Base-by-base conservation (phyloP, 73 alveolate genomes). In the Paramecium tetraurelia region DNA sequence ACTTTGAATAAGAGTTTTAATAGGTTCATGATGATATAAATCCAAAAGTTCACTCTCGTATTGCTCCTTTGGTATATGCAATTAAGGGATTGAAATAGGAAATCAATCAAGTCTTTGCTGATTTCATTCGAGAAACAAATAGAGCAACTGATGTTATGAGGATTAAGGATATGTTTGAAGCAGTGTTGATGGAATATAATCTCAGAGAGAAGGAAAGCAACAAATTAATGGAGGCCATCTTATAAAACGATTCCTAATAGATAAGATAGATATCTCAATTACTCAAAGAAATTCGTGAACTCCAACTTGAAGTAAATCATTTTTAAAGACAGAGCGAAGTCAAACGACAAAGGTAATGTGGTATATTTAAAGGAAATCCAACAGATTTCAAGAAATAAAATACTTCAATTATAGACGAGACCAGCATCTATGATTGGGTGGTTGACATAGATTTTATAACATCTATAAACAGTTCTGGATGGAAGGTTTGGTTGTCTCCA, bases 391-490 rank as follows among this genome's bases (percentile, higher is more conserved):
- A 80, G 48, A 80, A 80, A 35, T 48, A 44, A 63, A 48, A 80
- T 24, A 22, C 70, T 44, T 46, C 16, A 20, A 80, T 41, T 11
- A 80, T 80, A n/a, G 94, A 89, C 27, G 40, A 89, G 46, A 89
- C 92, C 7, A 71, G 92, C 14, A 68, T 89, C 10, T 89, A 89
- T 89, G 94, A 89, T 89, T 89, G 94, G 92, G 68, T 89, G 5
- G 94, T 89, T 44, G 92, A 89, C 44, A 89, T 89, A 20, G 94
- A 89, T 44, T 83, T 89, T 16, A 83, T 89, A 29, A 89, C 94
- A 1, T 40, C 75, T 16, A 83, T 89, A 24, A 58, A 88, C 4
- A 41, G 59, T 40, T 48, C 86, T 3, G 94, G 94, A 27, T 71
- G 94, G 94, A 89, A 89, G 72, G 75, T 89, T 14, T 46, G 63